Evolutionary conservation across 1,284 basidiomycete genomes (phyloP), one percentile per base, ranked within the genome.

Genomic region (Baeospora myosura): DNA sequence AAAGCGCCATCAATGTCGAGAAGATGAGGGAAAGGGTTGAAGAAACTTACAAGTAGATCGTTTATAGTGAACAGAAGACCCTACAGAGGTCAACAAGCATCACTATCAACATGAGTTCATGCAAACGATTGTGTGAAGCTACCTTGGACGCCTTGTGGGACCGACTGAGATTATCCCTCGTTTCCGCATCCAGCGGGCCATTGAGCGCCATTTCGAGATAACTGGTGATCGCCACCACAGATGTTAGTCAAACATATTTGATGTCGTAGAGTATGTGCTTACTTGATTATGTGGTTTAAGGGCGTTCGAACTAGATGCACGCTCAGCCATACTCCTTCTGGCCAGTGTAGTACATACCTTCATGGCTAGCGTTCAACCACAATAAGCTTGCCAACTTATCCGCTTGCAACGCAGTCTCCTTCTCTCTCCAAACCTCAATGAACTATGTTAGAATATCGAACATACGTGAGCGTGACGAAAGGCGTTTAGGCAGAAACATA

Each of bases 371-470:
- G 60, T 94, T 93, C n/a, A 86, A 87, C 12, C 93, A 64, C 34
- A 94, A 55, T 3, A 93, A 65, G 41, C 83, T 83, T 12, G 88
- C 90, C 40, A 93, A 65, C 58, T 85, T 87, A 38, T 81, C 91
- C 10, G 77, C 78, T 56, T 81, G 79, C 48, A 89, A 61, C 11
- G 86, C 86, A 31, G 69, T 78, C 61, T 92, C 87, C 55, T 89
- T 88, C 58, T 92, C 83, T 50, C 89, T 66, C 89, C 89, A 93
- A 2, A 92, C 88, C 56, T 88, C 84, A 50, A 89, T 88, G 63
- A 90, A 91, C 76, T 87, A 26, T 30, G 36, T 14, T 32, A 21
- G 23, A 35, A 34, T 17, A 8, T 7, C 14, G 2, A 22, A 32
- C 4, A 10, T 31, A 25, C n/a, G n/a, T 20, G 28, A 17, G 12